phyloP scores from a whole-genome alignment of 2,329 filamentous ascomycete species.

The Claviceps monticola region DNA sequence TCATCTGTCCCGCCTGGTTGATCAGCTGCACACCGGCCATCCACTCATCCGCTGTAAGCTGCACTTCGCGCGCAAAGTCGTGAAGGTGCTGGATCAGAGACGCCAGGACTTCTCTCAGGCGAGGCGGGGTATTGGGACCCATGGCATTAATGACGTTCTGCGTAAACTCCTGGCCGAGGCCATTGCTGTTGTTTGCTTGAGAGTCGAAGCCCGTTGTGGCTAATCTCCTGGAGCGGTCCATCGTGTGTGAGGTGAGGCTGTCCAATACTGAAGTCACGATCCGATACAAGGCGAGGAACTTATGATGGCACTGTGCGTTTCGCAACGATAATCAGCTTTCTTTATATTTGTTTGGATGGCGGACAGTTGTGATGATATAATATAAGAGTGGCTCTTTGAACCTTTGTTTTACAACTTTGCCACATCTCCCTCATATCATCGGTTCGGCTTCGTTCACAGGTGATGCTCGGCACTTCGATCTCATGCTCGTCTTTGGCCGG shows the following conservation, averaged over 20 bases:
- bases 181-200: conserved; percentile 6
- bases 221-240: not conserved
- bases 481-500: too few relatives aligned
- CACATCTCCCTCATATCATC: too few relatives aligned
- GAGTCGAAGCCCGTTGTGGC: not conserved
- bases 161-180: conserved; percentile 45
- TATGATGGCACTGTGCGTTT: not conserved
- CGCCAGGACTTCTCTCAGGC: conserved; percentile 53
- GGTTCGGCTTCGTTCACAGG: too few relatives aligned
- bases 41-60: conserved; percentile 73
- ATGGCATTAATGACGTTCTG: conserved; percentile 59
- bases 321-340: too few relatives aligned
- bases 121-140: conserved; percentile 54
- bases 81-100: conserved; percentile 62
- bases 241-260: too few relatives aligned
- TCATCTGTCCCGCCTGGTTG: conserved; percentile 53
- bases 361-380: too few relatives aligned
- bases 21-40: conserved; percentile 49
- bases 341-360: too few relatives aligned
- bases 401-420: too few relatives aligned
- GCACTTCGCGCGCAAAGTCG: conserved; percentile 67
- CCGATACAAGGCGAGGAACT: not conserved
- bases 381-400: too few relatives aligned
- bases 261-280: too few relatives aligned
- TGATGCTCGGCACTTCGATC: too few relatives aligned